Evolutionary conservation across 1,284 basidiomycete species (phyloP), one percentile per base, ranked within the genome.

Genomic region (Inonotus hispidus): DNA sequence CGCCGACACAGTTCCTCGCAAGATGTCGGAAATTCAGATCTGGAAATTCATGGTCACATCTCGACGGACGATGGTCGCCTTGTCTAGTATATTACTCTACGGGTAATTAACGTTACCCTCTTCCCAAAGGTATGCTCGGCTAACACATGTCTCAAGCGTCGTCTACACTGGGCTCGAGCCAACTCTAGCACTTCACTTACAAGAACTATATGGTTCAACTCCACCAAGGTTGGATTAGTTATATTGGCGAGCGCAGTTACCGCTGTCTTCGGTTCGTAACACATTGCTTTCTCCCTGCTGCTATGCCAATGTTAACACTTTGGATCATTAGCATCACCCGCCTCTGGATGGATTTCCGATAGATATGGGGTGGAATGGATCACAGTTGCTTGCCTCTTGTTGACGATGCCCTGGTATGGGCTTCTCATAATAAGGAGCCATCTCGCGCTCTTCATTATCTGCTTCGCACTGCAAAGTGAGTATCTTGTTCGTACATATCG

Each of bases 211-310:
- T 82, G 68, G 75, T 79, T 88, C 59, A 69, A 81, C 64, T 79
- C 88, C 0, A 72, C 75, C 4, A 79, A 81, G 70, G 84, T 91
- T 23, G 90, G 91, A 1, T 68, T 92, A 10, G 79, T 91, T 14
- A 90, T 87, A 69, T 75, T 92, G 53, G 87, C 83, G 8, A 81
- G 82, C n/a, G 81, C 88, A 23, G 73, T 87, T 7, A 90, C 90
- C 0, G 83, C 84, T 0, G 67, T 90, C 13, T 72, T 88, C 58
- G 86, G 88, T 87, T 21, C 66, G 59, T 80, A 70, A 3, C n/a
- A 45, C 39, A 27, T 43, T 45, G 55, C 25, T 8, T 38, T 53
- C 29, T 37, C 29, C 19, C 8, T 13, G 2, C n/a, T 49, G 25
- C 21, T 37, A 21, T 50, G n/a, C 43, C 14, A 19, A 19, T 19